phyloP scores from a whole-genome alignment of 1,139 yeast species.

The Sugiyamaella grinbergsii region DNA sequence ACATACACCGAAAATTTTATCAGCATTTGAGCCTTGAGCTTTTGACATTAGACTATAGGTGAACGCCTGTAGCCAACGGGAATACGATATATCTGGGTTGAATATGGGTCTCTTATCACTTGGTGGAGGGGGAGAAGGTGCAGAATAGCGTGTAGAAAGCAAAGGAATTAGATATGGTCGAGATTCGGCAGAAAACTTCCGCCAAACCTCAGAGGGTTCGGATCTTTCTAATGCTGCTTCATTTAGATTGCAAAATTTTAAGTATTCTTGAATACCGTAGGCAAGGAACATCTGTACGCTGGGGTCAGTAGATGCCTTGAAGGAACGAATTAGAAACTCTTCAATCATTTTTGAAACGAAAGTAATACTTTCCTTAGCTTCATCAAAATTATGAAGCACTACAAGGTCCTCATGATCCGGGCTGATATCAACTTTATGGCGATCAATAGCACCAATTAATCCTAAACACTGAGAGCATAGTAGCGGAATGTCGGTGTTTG shows the following conservation, averaged over 20 bases:
- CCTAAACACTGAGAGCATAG: slow-evolving; percentile 73
- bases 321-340: slow-evolving; percentile 70
- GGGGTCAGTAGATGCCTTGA: slow-evolving; percentile 90
- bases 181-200: slow-evolving; percentile 63
- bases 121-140: slow-evolving; percentile 47
- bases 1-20: slow-evolving; percentile 63
- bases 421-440: slow-evolving; percentile 55
- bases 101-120: slow-evolving; percentile 54
- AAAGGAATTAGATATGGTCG: slow-evolving; percentile 78
- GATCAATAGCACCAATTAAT: slow-evolving; percentile 75
- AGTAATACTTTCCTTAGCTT: slow-evolving; percentile 60
- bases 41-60: slow-evolving; percentile 64
- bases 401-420: slow-evolving; percentile 51
- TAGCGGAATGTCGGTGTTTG: slow-evolving; percentile 53
- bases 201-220: slow-evolving; percentile 51
- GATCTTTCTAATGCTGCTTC: slow-evolving; percentile 26
- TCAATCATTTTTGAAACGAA: slow-evolving; percentile 71
- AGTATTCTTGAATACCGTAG: slow-evolving; percentile 83
- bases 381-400: slow-evolving; percentile 61
- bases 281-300: slow-evolving; percentile 82
- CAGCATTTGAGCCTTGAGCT: slow-evolving; percentile 46
- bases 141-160: slow-evolving; percentile 66
- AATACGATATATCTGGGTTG: slow-evolving; percentile 45
- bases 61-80: slow-evolving; percentile 69
- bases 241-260: slow-evolving; percentile 64